phyloP scores from a whole-genome alignment of 1,139 yeast genomes.

The Candida tropicalis region DNA sequence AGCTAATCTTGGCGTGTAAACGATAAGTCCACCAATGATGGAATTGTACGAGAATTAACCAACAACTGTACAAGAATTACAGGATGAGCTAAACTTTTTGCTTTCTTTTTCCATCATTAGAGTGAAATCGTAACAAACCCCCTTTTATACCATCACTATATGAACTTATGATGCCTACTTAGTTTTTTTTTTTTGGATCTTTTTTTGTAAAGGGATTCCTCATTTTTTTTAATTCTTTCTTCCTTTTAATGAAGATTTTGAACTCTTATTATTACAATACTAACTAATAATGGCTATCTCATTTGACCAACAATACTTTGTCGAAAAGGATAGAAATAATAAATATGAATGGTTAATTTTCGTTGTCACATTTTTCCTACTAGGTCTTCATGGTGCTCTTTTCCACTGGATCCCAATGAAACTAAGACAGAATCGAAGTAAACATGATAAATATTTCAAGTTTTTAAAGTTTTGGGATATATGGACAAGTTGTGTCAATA shows the following conservation, averaged over 20 bases:
- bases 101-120: too few species aligned
- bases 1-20: slow-evolving; percentile 5
- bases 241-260: not conserved
- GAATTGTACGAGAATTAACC: not conserved
- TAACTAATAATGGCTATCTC: slow-evolving; percentile 16
- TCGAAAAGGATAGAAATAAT: slow-evolving; percentile 37
- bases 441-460: slow-evolving; percentile 22
- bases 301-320: slow-evolving; percentile 31
- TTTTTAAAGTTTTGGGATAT: slow-evolving; percentile 31
- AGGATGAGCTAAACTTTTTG: too few species aligned
- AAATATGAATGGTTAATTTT: slow-evolving; percentile 40
- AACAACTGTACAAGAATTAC: too few species aligned
- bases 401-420: slow-evolving; percentile 45
- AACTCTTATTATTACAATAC: not conserved
- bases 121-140: slow-evolving; percentile 2
- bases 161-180: too few species aligned
- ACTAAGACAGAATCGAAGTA: slow-evolving; percentile 17
- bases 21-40: slow-evolving; percentile 18
- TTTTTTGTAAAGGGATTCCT: too few species aligned
- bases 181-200: too few species aligned
- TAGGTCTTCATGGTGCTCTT: slow-evolving; percentile 41
- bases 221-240: not conserved
- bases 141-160: too few species aligned
- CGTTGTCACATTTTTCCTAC: slow-evolving; percentile 25
- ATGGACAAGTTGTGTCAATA: slow-evolving; percentile 27